Conservation (phyloP, 2,329 filamentous ascomycete species). For the Monosporascus sp. region DNA sequence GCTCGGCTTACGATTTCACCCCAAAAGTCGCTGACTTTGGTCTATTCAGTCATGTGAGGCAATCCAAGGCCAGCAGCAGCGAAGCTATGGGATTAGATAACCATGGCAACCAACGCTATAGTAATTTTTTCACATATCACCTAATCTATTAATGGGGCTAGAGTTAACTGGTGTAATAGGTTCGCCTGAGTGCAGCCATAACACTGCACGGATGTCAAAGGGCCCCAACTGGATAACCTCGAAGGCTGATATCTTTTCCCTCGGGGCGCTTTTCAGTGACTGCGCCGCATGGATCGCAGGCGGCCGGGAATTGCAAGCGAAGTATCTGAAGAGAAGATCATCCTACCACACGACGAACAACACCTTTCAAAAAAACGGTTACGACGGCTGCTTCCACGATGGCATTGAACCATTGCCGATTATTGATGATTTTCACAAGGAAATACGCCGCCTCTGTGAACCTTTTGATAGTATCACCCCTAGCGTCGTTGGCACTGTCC, state of each 20-base stretch:
- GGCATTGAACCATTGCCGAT: slow-evolving; percentile 1
- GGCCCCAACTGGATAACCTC: slow-evolving; percentile 4
- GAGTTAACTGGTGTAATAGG: slow-evolving; percentile 1
- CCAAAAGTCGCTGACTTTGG: slow-evolving; percentile 17
- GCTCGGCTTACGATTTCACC: slow-evolving; percentile 11
- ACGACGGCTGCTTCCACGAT: slow-evolving; percentile 12
- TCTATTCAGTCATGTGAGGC: slow-evolving; percentile 5
- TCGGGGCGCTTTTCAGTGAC: slow-evolving; percentile 11
- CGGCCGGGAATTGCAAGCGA: slow-evolving; percentile 2
- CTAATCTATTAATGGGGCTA: not conserved
- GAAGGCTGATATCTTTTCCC: slow-evolving; percentile 12
- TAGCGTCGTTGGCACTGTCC: slow-evolving; percentile 7
- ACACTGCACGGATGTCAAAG: slow-evolving; percentile 4
- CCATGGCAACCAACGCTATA: slow-evolving; percentile 9
- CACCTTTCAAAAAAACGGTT: slow-evolving; percentile 3
- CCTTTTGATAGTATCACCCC: slow-evolving; percentile 9
- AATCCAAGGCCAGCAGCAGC: slow-evolving; percentile 2
- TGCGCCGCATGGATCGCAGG: slow-evolving; percentile 10
- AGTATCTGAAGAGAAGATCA: slow-evolving; percentile 6
- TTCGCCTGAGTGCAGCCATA: slow-evolving; percentile 9
- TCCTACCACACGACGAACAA: slow-evolving; percentile 1
- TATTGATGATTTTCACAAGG: slow-evolving; percentile 8
- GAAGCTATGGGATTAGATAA: slow-evolving; percentile 8
- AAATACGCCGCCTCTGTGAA: slow-evolving; percentile 5
- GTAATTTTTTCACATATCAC: not conserved